These are phyloP conservation scores for Pseudogymnoascus sp. DNA, from an alignment of 2,329 filamentous ascomycete genomes.

Conservation along the genomic window DNA sequence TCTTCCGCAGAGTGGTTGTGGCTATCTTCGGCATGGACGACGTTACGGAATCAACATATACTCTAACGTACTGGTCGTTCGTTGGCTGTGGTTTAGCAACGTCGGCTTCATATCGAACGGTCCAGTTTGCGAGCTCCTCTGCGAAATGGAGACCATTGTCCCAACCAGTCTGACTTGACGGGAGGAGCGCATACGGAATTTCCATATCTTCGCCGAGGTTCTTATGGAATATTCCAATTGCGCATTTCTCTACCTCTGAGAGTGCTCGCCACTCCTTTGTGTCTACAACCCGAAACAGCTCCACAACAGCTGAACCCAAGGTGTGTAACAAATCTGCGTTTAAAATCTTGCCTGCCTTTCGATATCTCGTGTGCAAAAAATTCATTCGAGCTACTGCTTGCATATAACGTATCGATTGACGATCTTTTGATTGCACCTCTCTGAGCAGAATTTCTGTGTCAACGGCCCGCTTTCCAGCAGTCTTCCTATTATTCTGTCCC, in stretches of 20 bases:
- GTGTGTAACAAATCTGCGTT: conserved; percentile 19
- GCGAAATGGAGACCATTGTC: conserved; percentile 24
- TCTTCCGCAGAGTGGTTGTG: conserved; percentile 10
- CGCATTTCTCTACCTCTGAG: conserved; percentile 23
- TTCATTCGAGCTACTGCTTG: conserved; percentile 19
- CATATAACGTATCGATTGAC: conserved; percentile 17
- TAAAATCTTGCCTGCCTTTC: conserved; percentile 19
- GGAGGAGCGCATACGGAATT: conserved; percentile 22
- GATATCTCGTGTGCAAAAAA: conserved; percentile 19
- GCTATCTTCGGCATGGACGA: conserved; percentile 13
- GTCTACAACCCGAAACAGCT: conserved; percentile 18
- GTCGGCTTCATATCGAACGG: conserved; percentile 16
- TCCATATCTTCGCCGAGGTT: conserved; percentile 24
- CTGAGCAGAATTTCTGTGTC: conserved; percentile 23
- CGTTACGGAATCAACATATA: conserved; percentile 31
- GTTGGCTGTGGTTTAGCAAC: conserved; percentile 18
- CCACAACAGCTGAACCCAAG: conserved; percentile 15
- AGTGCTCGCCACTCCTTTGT: conserved; percentile 21
- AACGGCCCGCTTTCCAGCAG: conserved; percentile 18
- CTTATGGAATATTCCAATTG: conserved; percentile 22
- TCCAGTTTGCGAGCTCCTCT: conserved; percentile 21
- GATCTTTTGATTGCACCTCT: conserved; percentile 18
- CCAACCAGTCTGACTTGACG: conserved; percentile 20
- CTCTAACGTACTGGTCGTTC: conserved; percentile 33
- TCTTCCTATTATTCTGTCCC: conserved; percentile 17